Base-by-base conservation (phyloP, 352 stramenopile species). In the Halophytophthora polymorphica region DNA sequence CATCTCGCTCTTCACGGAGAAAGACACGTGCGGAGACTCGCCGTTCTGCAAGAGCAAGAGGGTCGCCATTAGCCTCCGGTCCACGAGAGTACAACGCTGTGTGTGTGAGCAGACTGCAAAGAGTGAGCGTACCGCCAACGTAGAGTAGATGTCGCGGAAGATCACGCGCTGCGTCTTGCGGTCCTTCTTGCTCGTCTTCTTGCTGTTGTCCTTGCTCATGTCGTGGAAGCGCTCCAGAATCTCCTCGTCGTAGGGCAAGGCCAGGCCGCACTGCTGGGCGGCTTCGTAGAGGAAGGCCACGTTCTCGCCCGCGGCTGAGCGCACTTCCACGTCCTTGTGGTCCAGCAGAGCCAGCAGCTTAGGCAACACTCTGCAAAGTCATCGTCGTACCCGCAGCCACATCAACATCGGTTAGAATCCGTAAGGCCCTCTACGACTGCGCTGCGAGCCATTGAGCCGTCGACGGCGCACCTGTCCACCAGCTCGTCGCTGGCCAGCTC, bases 131-230 rank as follows among this genome's bases (percentile, higher is more conserved):
- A 93, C 83, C 34, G 71, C 66, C 23, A 95, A 65, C 3, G 85
- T 93, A 2, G 72, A 82, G 43, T 93, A 56, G 50, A 95, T 84
- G 49, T 95, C 83, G 18, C 85, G 79, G 42, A 95, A 95, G 12
- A 93, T 81, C 36, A 83, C 69, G 22, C 81, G 78, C 58, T 95
- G 85, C 2, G 79, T 79, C 50, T 95, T 95, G 22, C 85, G 83
- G 38, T 95, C 85, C 43, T 93, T 92, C 56, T 95, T 95, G 68
- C 78, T 93, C 61, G 83, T 92, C 57, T 90, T 93, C 67, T 95
- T 95, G 69, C 77, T 93, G 66, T 55, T 93, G 38, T 92, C 79
- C 53, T 93, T 93, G 76, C 83, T 93, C 81, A 95, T 84, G 29
- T 71, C 59, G 14, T 69, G 69, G 29, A 90, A 84, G 15, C 77